phyloP scores from a whole-genome alignment of 495 filamentous ascomycete genomes.

The Saxophila tyrrhenica region DNA sequence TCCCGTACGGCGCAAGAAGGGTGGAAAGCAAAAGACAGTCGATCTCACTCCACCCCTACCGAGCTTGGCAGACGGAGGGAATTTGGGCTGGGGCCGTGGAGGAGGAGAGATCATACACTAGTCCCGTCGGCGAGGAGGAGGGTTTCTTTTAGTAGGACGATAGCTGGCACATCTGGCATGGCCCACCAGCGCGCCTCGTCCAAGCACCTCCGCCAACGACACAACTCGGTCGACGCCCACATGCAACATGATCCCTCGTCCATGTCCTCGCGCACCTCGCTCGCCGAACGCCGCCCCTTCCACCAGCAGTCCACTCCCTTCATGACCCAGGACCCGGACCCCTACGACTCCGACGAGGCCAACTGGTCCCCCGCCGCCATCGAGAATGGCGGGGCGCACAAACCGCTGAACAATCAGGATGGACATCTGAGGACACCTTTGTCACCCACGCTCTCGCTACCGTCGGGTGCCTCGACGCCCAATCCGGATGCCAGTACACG shows the following conservation, averaged over 20 bases:
- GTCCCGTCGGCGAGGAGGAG: background rate
- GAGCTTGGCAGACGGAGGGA: too few species aligned
- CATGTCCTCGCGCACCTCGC: background rate
- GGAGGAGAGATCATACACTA: too few species aligned
- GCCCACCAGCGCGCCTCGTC: constrained; percentile 10
- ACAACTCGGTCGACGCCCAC: constrained; percentile 5
- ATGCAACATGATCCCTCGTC: background rate
- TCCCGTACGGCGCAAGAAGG: too few species aligned
- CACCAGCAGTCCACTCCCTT: background rate
- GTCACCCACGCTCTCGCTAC: background rate
- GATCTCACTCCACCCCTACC: too few species aligned
- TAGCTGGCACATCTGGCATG: background rate
- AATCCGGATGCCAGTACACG: background rate
- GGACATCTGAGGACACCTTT: background rate
- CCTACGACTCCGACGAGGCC: background rate
- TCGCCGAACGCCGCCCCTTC: background rate
- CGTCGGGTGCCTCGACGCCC: constrained; percentile 8
- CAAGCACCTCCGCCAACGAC: constrained; percentile 11
- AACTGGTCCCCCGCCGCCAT: constrained; percentile 12
- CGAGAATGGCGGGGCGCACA: constrained; percentile 15
- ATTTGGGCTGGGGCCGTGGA: too few species aligned
- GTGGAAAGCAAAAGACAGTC: too few species aligned
- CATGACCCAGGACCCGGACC: background rate
- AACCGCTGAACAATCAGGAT: background rate
- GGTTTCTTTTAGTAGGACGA: background rate